These are phyloP conservation scores for Excoecaria agallocha DNA, from an alignment of 345 rosid species.

Conservation along the genomic window DNA sequence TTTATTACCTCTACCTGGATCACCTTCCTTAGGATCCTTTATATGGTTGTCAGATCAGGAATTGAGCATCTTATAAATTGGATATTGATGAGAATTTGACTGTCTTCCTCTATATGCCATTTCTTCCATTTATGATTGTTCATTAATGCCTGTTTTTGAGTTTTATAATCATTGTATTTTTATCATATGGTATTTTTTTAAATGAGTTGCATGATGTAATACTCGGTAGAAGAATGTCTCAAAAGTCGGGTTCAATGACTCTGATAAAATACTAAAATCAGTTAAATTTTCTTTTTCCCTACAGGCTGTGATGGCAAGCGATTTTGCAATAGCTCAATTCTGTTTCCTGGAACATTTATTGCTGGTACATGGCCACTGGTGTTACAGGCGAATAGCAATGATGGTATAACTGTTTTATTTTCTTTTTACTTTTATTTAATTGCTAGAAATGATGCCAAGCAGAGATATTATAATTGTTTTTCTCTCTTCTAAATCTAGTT, in stretches of 20 bases:
- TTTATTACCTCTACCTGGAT: neutral
- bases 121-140: neutral
- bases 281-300: slow-evolving; percentile 9
- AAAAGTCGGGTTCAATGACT: neutral
- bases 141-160: neutral
- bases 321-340: slow-evolving; percentile 89
- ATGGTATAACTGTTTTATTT: slow-evolving; percentile 53
- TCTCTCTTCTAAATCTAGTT: neutral
- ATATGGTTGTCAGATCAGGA: neutral
- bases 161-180: neutral
- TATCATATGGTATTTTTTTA: neutral
- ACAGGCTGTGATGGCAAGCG: slow-evolving; percentile 97
- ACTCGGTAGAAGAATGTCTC: slow-evolving; percentile 2
- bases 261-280: slow-evolving; percentile 4
- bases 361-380: slow-evolving; percentile 97
- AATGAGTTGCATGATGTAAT: neutral
- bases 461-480: neutral
- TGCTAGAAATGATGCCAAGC: neutral
- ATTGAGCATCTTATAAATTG: neutral
- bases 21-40: neutral
- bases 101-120: neutral
- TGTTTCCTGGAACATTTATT: slow-evolving; percentile 71
- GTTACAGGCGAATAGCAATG: slow-evolving; percentile 82
- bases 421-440: neutral
- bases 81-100: neutral